Conservation (phyloP, 2,329 filamentous ascomycete genomes). For the Knufia fluminis region DNA sequence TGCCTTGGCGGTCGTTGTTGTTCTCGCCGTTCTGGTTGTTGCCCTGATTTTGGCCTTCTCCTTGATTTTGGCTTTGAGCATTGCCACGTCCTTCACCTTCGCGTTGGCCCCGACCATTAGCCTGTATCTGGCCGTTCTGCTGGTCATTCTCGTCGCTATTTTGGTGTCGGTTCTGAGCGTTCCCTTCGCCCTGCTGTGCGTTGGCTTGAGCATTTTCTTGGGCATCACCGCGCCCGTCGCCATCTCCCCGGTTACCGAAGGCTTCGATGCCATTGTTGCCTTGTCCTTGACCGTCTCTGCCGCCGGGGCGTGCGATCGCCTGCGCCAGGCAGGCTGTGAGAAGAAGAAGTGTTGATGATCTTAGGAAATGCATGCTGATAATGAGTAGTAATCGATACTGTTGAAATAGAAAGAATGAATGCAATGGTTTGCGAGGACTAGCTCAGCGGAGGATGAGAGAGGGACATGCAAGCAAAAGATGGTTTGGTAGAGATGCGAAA, state of each 20-base stretch:
- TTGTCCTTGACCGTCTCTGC: not conserved
- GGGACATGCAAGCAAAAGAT: not conserved
- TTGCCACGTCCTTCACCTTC: too few species aligned
- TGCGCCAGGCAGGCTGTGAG: constrained; percentile 23
- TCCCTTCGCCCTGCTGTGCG: not conserved
- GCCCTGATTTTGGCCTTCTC: not conserved
- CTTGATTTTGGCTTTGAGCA: too few species aligned
- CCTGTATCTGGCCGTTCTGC: not conserved
- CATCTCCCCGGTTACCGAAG: not conserved
- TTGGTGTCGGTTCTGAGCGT: not conserved
- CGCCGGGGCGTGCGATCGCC: constrained; percentile 12
- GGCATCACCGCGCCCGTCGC: not conserved
- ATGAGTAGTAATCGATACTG: not conserved
- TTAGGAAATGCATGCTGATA: constrained; percentile 6
- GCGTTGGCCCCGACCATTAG: not conserved
- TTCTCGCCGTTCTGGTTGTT: not conserved
- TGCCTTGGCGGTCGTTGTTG: not conserved
- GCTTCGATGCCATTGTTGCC: not conserved
- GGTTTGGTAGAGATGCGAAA: not conserved
- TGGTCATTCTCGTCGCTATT: not conserved
- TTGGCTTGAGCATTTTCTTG: not conserved
- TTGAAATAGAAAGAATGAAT: constrained; percentile 13
- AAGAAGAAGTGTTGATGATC: not conserved
- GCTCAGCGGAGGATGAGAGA: constrained; percentile 1
- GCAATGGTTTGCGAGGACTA: constrained; percentile 8